A percentile compares a stretch with the other conserved stretches of the same genome.
phyloP scores from a whole-genome alignment of 1,139 yeast genomes.

The Nakaseomyces glabratus region DNA sequence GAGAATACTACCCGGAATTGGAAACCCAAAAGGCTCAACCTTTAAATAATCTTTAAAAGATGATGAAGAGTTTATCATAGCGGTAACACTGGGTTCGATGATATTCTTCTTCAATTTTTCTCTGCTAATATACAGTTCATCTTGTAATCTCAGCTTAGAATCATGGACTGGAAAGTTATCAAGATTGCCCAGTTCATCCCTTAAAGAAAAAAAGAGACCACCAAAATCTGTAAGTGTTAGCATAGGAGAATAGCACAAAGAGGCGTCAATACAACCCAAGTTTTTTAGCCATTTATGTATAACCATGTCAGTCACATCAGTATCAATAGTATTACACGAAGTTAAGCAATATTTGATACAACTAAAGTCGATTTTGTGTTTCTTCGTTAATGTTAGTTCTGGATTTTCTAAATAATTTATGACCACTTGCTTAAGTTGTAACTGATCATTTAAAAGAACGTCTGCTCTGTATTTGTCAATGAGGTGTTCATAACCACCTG shows the following conservation, averaged over 20 bases:
- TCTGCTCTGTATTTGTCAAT: slow-evolving; percentile 66
- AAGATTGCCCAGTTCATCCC: slow-evolving; percentile 66
- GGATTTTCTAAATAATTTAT: slow-evolving; percentile 92
- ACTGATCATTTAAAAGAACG: slow-evolving; percentile 71
- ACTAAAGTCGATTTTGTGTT: slow-evolving; percentile 68
- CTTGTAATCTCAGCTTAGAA: slow-evolving; percentile 24
- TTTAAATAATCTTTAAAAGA: slow-evolving; percentile 41
- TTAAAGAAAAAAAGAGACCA: slow-evolving; percentile 85
- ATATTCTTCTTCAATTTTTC: slow-evolving; percentile 72
- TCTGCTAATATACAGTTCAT: slow-evolving; percentile 68
- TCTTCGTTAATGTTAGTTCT: slow-evolving; percentile 71
- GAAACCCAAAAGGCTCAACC: slow-evolving; percentile 89
- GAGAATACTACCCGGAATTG: slow-evolving; percentile 85
- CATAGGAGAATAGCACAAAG: slow-evolving; percentile 80
- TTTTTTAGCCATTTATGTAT: slow-evolving; percentile 92
- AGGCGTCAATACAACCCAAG: slow-evolving; percentile 71
- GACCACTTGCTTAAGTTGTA: slow-evolving; percentile 86
- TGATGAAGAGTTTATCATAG: slow-evolving; percentile 27
- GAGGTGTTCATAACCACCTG: slow-evolving; percentile 81
- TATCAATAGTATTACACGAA: slow-evolving; percentile 85
- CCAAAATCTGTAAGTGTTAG: slow-evolving; percentile 88
- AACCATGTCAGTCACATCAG: slow-evolving; percentile 83
- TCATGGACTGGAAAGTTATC: slow-evolving; percentile 28
- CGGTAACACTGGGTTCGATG: slow-evolving; percentile 40
- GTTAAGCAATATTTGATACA: slow-evolving; percentile 84